Conservation (phyloP, 176 grass and related monocot genomes). For the Aegilops umbellulata region DNA sequence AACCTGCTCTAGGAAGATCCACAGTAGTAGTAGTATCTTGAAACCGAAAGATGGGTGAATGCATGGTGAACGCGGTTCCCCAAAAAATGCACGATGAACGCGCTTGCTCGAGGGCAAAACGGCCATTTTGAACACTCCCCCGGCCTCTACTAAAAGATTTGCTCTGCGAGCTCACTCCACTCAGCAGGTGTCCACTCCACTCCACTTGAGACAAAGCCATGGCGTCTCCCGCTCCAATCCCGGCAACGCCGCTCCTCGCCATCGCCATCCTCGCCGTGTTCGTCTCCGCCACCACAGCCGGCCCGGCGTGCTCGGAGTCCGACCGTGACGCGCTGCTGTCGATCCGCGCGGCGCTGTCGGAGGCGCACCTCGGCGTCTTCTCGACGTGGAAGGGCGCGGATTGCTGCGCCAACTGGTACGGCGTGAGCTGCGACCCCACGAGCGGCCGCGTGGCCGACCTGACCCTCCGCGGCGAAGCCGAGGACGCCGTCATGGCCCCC, state of each 20-base stretch:
- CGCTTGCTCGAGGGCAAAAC: conserved; percentile 21
- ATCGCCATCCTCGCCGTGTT: neutral
- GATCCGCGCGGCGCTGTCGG: conserved; percentile 69
- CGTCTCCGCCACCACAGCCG: neutral
- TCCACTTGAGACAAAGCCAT: conserved; percentile 8
- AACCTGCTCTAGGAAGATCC: no score
- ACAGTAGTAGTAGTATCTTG: no score
- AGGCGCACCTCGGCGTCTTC: conserved; percentile 77
- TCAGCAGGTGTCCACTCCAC: neutral
- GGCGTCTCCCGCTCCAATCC: conserved; percentile 19
- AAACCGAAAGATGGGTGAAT: neutral
- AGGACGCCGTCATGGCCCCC: conserved; percentile 66
- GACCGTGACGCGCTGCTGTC: conserved; percentile 66
- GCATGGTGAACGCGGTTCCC: no score
- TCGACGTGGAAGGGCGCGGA: conserved; percentile 65
- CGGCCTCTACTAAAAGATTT: conserved; percentile 14
- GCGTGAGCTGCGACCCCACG: conserved; percentile 80
- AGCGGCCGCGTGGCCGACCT: conserved; percentile 69
- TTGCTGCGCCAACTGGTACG: conserved; percentile 90
- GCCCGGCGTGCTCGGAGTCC: conserved; percentile 9
- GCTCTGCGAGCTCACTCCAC: conserved; percentile 15
- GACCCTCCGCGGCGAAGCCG: conserved; percentile 77
- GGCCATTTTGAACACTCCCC: conserved; percentile 24
- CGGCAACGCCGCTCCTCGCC: conserved; percentile 7
- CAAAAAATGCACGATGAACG: neutral